Percentiles rank a stretch among this genome's conserved stretches.
Conservation (phyloP, 805 yeast genomes). For the Lachancea cidri region DNA sequence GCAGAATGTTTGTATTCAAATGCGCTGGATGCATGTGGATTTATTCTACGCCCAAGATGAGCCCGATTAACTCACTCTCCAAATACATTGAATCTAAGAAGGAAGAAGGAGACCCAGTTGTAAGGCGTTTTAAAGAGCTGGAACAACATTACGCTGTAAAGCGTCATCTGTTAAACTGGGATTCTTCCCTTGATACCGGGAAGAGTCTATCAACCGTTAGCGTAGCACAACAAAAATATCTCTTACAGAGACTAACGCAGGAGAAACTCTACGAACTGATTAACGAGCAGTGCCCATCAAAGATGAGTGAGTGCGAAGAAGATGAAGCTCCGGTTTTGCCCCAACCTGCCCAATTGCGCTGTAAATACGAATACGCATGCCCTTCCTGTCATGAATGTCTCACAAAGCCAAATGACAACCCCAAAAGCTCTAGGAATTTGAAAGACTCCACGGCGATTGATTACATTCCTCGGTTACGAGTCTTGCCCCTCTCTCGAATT, state of each 20-base stretch:
- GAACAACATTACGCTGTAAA: slow-evolving; percentile 2
- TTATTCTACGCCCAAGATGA: slow-evolving; percentile 4
- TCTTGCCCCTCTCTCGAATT: not conserved
- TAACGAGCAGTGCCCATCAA: slow-evolving; percentile 3
- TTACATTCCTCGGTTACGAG: slow-evolving; percentile 1
- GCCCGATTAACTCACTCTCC: slow-evolving; percentile 3
- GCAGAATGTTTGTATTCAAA: slow-evolving; percentile 2
- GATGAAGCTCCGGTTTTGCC: not conserved
- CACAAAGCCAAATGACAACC: slow-evolving; percentile 1
- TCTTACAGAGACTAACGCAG: not conserved
- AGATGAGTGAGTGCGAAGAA: not conserved
- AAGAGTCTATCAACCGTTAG: not conserved
- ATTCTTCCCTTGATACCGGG: not conserved
- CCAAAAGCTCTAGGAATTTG: slow-evolving; percentile 3
- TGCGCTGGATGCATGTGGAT: slow-evolving; percentile 11
- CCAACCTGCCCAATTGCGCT: not conserved
- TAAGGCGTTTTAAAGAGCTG: slow-evolving; percentile 2
- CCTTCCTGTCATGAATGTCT: slow-evolving; percentile 2
- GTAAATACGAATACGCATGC: slow-evolving; percentile 3
- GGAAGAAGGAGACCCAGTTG: not conserved
- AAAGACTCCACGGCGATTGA: slow-evolving; percentile 3
- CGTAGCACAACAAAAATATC: not conserved
- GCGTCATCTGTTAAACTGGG: slow-evolving; percentile 1
- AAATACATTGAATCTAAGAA: slow-evolving; percentile 3
- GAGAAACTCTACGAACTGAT: slow-evolving; percentile 5